Evolutionary conservation across 805 yeast species (phyloP).

Genomic region (Myxozyma vanderwaltii): DNA sequence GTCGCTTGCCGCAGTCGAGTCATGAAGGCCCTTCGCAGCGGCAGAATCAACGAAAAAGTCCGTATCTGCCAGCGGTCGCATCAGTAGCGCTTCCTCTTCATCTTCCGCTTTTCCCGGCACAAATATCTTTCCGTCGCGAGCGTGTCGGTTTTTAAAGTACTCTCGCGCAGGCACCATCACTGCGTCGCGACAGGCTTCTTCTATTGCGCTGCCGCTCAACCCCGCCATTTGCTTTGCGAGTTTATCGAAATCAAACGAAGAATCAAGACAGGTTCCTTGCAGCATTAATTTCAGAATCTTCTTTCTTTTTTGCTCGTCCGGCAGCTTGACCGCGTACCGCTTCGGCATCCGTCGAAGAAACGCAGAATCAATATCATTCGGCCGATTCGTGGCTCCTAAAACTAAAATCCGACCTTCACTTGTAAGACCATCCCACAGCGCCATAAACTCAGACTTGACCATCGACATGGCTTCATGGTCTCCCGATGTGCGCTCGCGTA

Average conservation of each 20-base stretch:
- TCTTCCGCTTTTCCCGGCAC: neutral
- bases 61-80: constrained; percentile 63
- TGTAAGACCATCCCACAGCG: constrained; percentile 92
- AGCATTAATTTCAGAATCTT: constrained; percentile 72
- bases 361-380: constrained; percentile 88
- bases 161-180: constrained; percentile 88
- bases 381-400: constrained; percentile 93
- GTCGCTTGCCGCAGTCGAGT: constrained; percentile 7
- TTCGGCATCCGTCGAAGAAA: constrained; percentile 92
- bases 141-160: constrained; percentile 64
- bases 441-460: constrained; percentile 96
- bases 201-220: constrained; percentile 85
- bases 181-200: constrained; percentile 90
- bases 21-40: constrained; percentile 9
- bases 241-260: constrained; percentile 57
- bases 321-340: constrained; percentile 75
- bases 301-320: constrained; percentile 64
- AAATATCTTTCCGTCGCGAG: constrained; percentile 38
- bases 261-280: constrained; percentile 63
- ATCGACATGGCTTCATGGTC: constrained; percentile 97
- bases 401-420: constrained; percentile 66
- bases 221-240: constrained; percentile 71
- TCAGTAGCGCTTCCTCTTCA: constrained; percentile 28
- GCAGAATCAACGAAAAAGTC: constrained; percentile 55
- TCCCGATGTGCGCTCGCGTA: constrained; percentile 76